Base-by-base conservation (phyloP, 768 basidiomycete species). In the Lentinula detonsa region DNA sequence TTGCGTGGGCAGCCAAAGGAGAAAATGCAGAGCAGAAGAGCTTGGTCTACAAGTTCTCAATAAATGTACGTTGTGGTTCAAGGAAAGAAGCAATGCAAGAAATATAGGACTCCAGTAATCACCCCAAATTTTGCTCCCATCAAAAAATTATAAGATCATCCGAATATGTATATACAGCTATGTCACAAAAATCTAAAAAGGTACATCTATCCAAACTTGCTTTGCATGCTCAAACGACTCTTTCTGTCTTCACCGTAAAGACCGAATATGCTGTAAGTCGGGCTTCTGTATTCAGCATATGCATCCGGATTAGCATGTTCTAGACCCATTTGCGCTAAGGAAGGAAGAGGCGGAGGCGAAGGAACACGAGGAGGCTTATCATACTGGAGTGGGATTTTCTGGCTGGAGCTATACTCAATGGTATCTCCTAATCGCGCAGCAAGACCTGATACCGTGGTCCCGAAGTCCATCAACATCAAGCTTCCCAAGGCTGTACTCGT, bases 261-360 rank as follows among this genome's bases (percentile, higher is more conserved):
- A 43, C 87, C 87, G 67, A 88, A 92, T 59, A 93, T 82, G 69
- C 90, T 93, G 65, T 92, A 92, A 5, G 91, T 92, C 16, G 91
- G 89, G 66, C 90, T 90, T 63, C 85, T 78, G 63, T 92, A 91
- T 52, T 82, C 83, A 5, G 76, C 81, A 71, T 81, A 88, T 3
- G 78, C 85, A 57, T 85, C 81, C 4, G 83, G 81, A 60, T 88
- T 82, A 2, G 74, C 71, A 62, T 88, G 86, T 49, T 83, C 80
- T 68, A 91, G 69, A 53, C 81, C 90, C 89, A 92, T 88, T 72
- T 91, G 91, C 8, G 88, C 76, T 57, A 92, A 70, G 28, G 88
- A 89, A 10, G 88, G 90, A 45, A 90, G 69, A 21, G 84, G 80
- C 15, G 88, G 88, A 2, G 90, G 90, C 3, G 88, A 88, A 3